These are phyloP conservation scores for Rhodotorula graminis DNA, from an alignment of 768 basidiomycete genomes.

Conservation along the genomic window DNA sequence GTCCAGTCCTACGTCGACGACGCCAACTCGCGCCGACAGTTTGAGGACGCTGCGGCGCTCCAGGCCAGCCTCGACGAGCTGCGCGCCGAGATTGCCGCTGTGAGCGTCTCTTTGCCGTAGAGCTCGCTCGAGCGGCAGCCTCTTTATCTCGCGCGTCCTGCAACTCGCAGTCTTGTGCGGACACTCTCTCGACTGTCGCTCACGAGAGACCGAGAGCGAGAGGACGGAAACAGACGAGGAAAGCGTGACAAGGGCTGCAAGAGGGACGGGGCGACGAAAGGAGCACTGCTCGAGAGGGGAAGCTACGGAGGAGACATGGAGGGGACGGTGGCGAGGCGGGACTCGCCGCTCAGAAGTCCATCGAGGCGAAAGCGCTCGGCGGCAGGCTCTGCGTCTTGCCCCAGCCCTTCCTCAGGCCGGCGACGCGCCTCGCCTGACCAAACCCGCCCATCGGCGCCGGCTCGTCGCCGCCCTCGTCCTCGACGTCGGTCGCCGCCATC, in stretches of 20 bases:
- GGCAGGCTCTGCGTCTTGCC: conserved; percentile 21
- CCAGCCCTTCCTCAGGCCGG: background rate
- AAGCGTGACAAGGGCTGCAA: too few relatives aligned
- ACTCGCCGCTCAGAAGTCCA: conserved; percentile 12
- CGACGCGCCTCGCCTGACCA: background rate
- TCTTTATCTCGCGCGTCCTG: too few relatives aligned
- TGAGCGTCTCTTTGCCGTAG: background rate
- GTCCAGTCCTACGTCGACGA: conserved; percentile 86
- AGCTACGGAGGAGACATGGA: background rate
- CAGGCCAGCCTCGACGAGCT: conserved; percentile 77
- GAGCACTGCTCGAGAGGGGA: too few relatives aligned
- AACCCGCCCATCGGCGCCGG: background rate
- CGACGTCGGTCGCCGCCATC: conserved; percentile 33
- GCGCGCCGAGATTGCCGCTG: conserved; percentile 64
- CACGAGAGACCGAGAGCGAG: too few relatives aligned
- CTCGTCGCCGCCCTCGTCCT: conserved; percentile 25
- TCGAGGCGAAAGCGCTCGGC: conserved; percentile 1
- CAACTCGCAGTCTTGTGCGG: background rate
- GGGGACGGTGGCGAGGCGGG: background rate
- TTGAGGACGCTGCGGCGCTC: conserved; percentile 86
- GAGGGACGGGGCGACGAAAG: too few relatives aligned
- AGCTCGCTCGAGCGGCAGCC: too few relatives aligned
- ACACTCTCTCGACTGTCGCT: too few relatives aligned
- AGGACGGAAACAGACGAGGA: too few relatives aligned
- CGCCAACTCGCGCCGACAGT: conserved; percentile 82